Percentiles rank a stretch among this genome's conserved stretches.
These are phyloP conservation scores for Papilionanthe hybrid DNA, from an alignment of 116 monocot genomes.

Conservation along the genomic window DNA sequence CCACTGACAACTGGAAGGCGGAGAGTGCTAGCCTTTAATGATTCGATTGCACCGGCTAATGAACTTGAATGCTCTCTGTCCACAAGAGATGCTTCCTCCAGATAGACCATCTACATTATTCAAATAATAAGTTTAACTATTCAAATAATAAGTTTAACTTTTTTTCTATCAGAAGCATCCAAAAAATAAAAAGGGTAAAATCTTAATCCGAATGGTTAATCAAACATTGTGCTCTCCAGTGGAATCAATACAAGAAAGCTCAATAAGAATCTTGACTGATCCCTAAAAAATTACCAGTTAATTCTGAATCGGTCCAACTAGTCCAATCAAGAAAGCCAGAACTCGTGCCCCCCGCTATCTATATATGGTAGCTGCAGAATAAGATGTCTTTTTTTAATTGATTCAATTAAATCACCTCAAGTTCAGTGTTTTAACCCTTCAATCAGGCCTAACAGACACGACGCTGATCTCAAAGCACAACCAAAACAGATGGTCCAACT, in stretches of 20 bases:
- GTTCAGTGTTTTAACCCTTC: too few relatives aligned
- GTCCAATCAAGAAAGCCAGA: too few relatives aligned
- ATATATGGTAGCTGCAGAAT: too few relatives aligned
- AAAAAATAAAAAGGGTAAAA: not conserved
- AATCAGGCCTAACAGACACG: too few relatives aligned
- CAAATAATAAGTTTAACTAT: constrained; percentile 7
- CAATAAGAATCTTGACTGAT: not conserved
- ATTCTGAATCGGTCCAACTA: too few relatives aligned
- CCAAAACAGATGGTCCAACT: too few relatives aligned
- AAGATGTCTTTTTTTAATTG: too few relatives aligned
- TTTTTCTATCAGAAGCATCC: not conserved
- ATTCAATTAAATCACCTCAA: too few relatives aligned
- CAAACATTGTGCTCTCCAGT: not conserved
- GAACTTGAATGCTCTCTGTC: constrained; percentile 54
- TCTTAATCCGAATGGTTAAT: not conserved
- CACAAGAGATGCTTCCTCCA: constrained; percentile 55
- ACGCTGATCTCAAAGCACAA: too few relatives aligned
- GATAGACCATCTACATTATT: constrained; percentile 50
- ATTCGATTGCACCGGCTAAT: constrained; percentile 56
- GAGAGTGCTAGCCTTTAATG: constrained; percentile 57
- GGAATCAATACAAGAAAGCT: not conserved
- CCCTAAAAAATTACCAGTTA: too few relatives aligned
- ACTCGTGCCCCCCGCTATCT: too few relatives aligned
- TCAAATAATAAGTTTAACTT: not conserved
- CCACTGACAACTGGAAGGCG: constrained; percentile 70